Conservation (phyloP, 2,329 filamentous ascomycete species). For the Fusarium foetens region DNA sequence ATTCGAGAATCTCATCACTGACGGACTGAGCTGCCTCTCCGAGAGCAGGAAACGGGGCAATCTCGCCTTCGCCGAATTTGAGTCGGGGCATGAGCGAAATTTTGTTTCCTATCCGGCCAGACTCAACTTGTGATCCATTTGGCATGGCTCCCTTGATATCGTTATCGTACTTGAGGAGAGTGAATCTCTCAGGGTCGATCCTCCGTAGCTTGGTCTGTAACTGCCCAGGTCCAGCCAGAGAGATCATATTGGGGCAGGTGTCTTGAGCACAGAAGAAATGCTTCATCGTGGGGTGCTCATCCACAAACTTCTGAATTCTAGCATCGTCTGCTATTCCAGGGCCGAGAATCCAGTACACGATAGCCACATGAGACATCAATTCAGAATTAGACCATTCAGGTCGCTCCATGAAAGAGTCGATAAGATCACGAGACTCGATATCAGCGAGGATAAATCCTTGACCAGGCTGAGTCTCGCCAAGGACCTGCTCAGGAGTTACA, state of each 20-base stretch:
- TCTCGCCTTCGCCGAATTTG: conserved; percentile 57
- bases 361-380: conserved; percentile 73
- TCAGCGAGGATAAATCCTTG: conserved; percentile 84
- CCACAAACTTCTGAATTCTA: conserved; percentile 75
- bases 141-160: conserved; percentile 39
- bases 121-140: conserved; percentile 47
- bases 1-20: conserved; percentile 56
- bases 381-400: conserved; percentile 75
- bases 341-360: conserved; percentile 85
- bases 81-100: conserved; percentile 60
- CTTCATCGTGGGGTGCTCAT: conserved; percentile 66
- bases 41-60: conserved; percentile 59
- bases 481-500: conserved; percentile 87
- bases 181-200: conserved; percentile 79
- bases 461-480: conserved; percentile 74
- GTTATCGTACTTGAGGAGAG: conserved; percentile 74
- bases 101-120: conserved; percentile 57
- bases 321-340: conserved; percentile 71
- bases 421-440: conserved; percentile 75
- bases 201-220: conserved; percentile 75
- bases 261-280: conserved; percentile 84
- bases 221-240: conserved; percentile 72
- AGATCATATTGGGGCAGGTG: conserved; percentile 77
- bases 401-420: conserved; percentile 74
- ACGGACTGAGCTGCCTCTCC: conserved; percentile 57